Base-by-base conservation (phyloP, 2,329 filamentous ascomycete genomes). In the Colletotrichum agaves region DNA sequence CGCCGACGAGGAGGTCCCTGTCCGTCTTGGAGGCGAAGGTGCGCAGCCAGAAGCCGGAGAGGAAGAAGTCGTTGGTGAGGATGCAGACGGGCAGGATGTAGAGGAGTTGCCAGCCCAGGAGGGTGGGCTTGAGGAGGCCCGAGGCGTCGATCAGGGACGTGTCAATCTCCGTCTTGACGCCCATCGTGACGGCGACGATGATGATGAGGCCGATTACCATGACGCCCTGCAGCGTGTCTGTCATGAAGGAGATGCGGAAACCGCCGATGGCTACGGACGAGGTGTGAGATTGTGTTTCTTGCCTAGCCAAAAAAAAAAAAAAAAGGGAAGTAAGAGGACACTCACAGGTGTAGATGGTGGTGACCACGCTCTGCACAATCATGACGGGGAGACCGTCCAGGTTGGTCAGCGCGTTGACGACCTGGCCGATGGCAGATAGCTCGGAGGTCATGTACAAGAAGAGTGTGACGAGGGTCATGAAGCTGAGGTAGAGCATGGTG, bases 391-490 rank as follows among this genome's bases (percentile, higher is more conserved):
- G 83, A 0, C 90, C 89, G 71, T 94, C 84, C 43, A 96, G 83
- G 2, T 91, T 92, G 0, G 93, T 94, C 72, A 96, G 79, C 8
- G 90, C 85, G 67, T 81, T 90, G 73, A 95, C 85, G 43, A 95
- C 93, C 78, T 95, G 92, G 58, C 93, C 91, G 31, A 96, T 83
- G 12, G 92, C 91, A 8, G 92, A 94, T 47, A 96, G 84, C 81
- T 96, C 93, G 19, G 92, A 88, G 27, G 95, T 89, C 92, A 96
- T 95, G 83, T 95, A 96, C 58, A 96, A 78, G 77, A 95, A 96
- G 73, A 96, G 85, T 1, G 93, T 95, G 56, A 94, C 89, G 56
- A 95, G 83, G 49, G 92, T 94, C 81, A 94, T 84, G 73, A 91
- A 85, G 77, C 91, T 93, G 70, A 96, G 83, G 75, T 92, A 95